Evolutionary conservation across 768 basidiomycete species (phyloP).

Genomic region (Rhizopogon vesiculosus): DNA sequence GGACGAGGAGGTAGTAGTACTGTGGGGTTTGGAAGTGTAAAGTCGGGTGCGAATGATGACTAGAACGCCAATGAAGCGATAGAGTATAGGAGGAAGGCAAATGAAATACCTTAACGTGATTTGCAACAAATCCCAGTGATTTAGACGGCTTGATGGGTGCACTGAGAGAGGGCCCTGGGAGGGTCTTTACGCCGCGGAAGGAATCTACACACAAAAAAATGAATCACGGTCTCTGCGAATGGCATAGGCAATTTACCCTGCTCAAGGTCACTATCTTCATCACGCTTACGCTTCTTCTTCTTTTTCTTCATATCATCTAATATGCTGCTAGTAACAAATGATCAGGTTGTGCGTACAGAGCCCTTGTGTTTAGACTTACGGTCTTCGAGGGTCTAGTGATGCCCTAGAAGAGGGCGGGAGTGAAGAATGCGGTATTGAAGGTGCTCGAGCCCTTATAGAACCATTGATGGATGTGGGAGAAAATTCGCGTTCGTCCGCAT

Average conservation of each 20-base stretch:
- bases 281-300: constrained; percentile 85
- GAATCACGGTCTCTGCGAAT: constrained; percentile 6
- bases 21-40: constrained; percentile 45
- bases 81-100: background rate
- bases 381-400: constrained; percentile 60
- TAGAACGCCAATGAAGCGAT: constrained; percentile 15
- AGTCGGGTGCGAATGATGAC: constrained; percentile 49
- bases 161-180: constrained; percentile 44
- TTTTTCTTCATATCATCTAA: constrained; percentile 64
- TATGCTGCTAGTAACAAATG: constrained; percentile 13
- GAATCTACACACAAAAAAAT: constrained; percentile 33
- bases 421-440: constrained; percentile 41
- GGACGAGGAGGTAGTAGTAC: constrained; percentile 59
- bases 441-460: constrained; percentile 42
- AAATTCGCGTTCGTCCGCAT: constrained; percentile 45
- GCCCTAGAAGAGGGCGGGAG: constrained; percentile 47
- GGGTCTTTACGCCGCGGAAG: constrained; percentile 51
- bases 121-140: constrained; percentile 37
- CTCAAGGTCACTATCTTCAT: constrained; percentile 72
- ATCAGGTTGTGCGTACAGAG: constrained; percentile 12
- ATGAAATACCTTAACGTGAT: constrained; percentile 46
- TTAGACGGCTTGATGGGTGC: constrained; percentile 53
- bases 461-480: constrained; percentile 23
- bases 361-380: constrained; percentile 33
- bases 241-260: constrained; percentile 25